phyloP scores from a whole-genome alignment of 2,329 filamentous ascomycete genomes.

The Cladosporium halotolerans region DNA sequence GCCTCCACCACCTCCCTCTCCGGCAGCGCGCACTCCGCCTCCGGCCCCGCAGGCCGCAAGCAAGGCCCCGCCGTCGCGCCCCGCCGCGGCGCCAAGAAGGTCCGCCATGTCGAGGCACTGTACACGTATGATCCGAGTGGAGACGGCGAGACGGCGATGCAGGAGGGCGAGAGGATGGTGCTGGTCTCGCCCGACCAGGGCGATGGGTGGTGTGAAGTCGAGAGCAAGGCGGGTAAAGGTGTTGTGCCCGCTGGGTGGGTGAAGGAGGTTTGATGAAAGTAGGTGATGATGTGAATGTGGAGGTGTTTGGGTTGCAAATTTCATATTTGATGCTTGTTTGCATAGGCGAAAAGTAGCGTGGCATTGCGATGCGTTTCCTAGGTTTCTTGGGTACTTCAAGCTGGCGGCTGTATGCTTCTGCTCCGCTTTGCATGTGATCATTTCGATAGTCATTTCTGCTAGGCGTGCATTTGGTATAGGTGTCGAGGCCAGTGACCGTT shows the following conservation, averaged over 20 bases:
- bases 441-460: too few species aligned
- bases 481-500: too few species aligned
- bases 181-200: conserved; percentile 80
- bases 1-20: conserved; percentile 59
- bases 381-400: too few species aligned
- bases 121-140: conserved; percentile 87
- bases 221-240: conserved; percentile 68
- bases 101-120: conserved; percentile 85
- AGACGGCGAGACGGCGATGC: conserved; percentile 83
- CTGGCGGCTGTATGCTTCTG: too few species aligned
- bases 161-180: conserved; percentile 85
- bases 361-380: too few species aligned
- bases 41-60: conserved; percentile 41
- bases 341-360: too few species aligned
- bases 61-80: conserved; percentile 90
- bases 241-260: conserved; percentile 88
- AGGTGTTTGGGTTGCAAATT: too few species aligned
- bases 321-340: too few species aligned
- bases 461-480: too few species aligned
- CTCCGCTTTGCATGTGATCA: too few species aligned
- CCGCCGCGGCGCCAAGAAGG: conserved; percentile 59
- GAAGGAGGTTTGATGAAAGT: background rate
- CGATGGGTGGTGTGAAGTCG: conserved; percentile 95
- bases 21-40: background rate
- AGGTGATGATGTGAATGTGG: too few species aligned